These are phyloP conservation scores for Neonothopanus nambi DNA, from an alignment of 1,284 basidiomycete genomes.

Conservation along the genomic window DNA sequence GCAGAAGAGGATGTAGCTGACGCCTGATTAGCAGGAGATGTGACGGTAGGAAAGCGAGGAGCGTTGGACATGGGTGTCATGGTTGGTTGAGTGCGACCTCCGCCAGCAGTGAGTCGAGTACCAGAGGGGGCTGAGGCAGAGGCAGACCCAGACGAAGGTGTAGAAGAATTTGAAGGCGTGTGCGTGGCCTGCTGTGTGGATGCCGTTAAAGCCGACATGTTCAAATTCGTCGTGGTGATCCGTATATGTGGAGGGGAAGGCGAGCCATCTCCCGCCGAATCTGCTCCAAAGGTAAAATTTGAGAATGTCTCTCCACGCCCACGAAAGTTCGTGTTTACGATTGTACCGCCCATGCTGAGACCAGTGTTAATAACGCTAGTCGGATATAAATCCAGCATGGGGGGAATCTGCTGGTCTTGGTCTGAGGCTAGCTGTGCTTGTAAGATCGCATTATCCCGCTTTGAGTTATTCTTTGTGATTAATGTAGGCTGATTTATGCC, in stretches of 20 bases:
- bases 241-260: constrained; percentile 1
- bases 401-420: background rate
- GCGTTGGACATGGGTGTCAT: too few relatives aligned
- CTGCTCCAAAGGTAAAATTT: constrained; percentile 2
- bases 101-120: too few relatives aligned
- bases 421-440: background rate
- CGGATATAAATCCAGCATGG: background rate
- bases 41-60: background rate
- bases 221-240: constrained; percentile 7
- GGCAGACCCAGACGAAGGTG: background rate
- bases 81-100: too few relatives aligned
- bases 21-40: background rate
- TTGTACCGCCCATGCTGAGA: too few relatives aligned
- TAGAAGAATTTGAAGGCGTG: constrained; percentile 1
- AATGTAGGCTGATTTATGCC: background rate
- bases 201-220: background rate
- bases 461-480: too few relatives aligned
- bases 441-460: background rate
- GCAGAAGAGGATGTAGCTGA: constrained; percentile 5
- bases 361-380: background rate
- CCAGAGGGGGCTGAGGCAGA: background rate
- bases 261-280: background rate
- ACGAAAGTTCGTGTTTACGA: background rate
- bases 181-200: too few relatives aligned
- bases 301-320: constrained; percentile 7